These are phyloP conservation scores for Floccularia luteovirens DNA, from an alignment of 768 basidiomycete genomes.

Conservation along the genomic window DNA sequence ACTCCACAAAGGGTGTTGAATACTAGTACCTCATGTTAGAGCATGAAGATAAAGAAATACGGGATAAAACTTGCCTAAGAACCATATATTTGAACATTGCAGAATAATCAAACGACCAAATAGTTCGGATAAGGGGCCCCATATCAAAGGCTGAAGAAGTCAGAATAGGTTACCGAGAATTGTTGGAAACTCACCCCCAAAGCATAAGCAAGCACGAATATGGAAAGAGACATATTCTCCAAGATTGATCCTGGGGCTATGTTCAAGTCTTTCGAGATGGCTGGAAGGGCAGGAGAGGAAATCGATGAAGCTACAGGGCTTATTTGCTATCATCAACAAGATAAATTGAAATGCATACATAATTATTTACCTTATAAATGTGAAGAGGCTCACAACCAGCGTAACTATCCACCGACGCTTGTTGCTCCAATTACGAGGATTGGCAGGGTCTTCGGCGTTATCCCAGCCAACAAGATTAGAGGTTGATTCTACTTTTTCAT, in stretches of 20 bases:
- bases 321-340: background rate
- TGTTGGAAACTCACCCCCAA: slow-evolving; percentile 16
- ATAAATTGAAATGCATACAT: background rate
- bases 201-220: slow-evolving; percentile 34
- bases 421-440: slow-evolving; percentile 35
- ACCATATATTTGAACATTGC: slow-evolving; percentile 51
- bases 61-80: slow-evolving; percentile 33
- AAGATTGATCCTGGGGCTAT: slow-evolving; percentile 22
- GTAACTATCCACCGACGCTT: slow-evolving; percentile 41
- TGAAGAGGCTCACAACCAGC: slow-evolving; percentile 41
- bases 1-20: slow-evolving; percentile 45
- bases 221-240: slow-evolving; percentile 31
- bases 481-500: background rate
- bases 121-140: slow-evolving; percentile 30
- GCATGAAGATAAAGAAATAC: background rate
- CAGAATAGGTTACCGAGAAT: background rate
- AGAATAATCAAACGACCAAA: slow-evolving; percentile 39
- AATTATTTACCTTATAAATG: slow-evolving; percentile 34
- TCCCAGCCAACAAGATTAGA: slow-evolving; percentile 17
- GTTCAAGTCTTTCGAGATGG: slow-evolving; percentile 17
- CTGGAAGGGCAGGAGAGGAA: slow-evolving; percentile 18
- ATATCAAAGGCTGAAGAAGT: slow-evolving; percentile 21
- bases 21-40: slow-evolving; percentile 14
- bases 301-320: slow-evolving; percentile 26
- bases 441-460: slow-evolving; percentile 17